Percentiles rank a stretch among this genome's conserved stretches.
These are phyloP conservation scores for Articulospora tetracladia DNA, from an alignment of 495 filamentous ascomycete genomes.

Conservation along the genomic window DNA sequence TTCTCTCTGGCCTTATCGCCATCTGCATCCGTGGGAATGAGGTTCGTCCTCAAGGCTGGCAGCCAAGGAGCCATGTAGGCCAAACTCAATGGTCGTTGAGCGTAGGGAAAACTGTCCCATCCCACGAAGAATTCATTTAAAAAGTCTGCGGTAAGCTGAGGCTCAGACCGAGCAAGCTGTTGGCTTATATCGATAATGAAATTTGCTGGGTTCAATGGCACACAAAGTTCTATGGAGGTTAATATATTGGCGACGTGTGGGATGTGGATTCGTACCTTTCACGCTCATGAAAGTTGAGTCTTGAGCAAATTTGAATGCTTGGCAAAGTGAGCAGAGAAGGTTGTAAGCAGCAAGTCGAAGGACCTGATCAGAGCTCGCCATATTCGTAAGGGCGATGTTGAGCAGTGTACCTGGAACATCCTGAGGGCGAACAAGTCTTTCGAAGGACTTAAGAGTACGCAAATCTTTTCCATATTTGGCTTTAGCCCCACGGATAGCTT, in stretches of 20 bases:
- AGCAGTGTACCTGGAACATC: constrained; percentile 64
- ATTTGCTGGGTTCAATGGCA: constrained; percentile 56
- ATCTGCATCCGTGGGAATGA: constrained; percentile 52
- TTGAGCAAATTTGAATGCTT: constrained; percentile 59
- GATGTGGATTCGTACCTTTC: constrained; percentile 38
- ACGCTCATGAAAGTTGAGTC: constrained; percentile 54
- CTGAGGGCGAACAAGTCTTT: constrained; percentile 59
- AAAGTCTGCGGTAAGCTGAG: constrained; percentile 63
- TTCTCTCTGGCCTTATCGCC: constrained; percentile 58
- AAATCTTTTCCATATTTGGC: constrained; percentile 57
- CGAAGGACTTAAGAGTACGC: constrained; percentile 49
- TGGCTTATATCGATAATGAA: constrained; percentile 61
- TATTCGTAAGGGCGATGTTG: constrained; percentile 61
- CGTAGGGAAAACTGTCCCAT: constrained; percentile 60
- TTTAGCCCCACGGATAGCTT: constrained; percentile 55
- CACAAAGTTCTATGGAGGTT: constrained; percentile 39
- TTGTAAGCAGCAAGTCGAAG: constrained; percentile 61
- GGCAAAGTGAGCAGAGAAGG: constrained; percentile 56
- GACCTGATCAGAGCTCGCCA: constrained; percentile 51
- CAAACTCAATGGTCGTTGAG: constrained; percentile 59
- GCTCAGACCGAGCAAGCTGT: constrained; percentile 55
- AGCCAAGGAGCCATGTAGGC: constrained; percentile 68
- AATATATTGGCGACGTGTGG: background rate
- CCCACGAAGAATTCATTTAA: constrained; percentile 65
- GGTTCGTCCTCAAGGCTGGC: constrained; percentile 48